Conservation (phyloP, 1,284 basidiomycete genomes). For the Puccinia hordei region DNA sequence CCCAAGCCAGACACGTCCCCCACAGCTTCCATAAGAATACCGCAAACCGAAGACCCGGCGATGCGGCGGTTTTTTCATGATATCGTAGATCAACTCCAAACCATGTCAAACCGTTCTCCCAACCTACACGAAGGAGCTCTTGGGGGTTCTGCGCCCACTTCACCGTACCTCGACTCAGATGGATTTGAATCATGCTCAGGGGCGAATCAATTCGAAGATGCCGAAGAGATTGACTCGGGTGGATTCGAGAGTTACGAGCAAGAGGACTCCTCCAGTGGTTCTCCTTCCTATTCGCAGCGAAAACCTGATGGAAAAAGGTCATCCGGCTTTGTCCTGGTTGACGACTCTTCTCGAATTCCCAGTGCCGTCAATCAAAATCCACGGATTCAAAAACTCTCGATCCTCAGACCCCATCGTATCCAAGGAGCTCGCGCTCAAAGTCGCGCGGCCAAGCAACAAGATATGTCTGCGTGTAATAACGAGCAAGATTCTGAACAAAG, state of each 20-base stretch:
- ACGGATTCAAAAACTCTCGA: conserved; percentile 23
- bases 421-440: conserved; percentile 5
- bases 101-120: conserved; percentile 65
- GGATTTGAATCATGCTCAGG: conserved; percentile 6
- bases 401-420: conserved; percentile 28
- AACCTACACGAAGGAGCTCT: conserved; percentile 49
- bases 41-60: conserved; percentile 69
- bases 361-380: conserved; percentile 37
- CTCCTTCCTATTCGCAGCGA: conserved; percentile 11
- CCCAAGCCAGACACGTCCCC: conserved; percentile 43
- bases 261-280: conserved; percentile 26
- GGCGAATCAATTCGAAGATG: conserved; percentile 50
- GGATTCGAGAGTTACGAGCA: conserved; percentile 38
- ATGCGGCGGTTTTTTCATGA: conserved; percentile 78
- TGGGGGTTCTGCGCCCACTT: conserved; percentile 41
- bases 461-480: not conserved
- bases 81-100: conserved; percentile 75
- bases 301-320: conserved; percentile 18
- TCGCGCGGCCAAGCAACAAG: conserved; percentile 26
- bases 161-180: conserved; percentile 30
- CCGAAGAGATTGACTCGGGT: conserved; percentile 18
- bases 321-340: conserved; percentile 45
- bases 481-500: conserved; percentile 17
- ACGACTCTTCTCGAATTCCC: conserved; percentile 42
- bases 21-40: conserved; percentile 58